A percentile compares a stretch with the other conserved stretches of the same genome.
These are phyloP conservation scores for Cyberlindnera americana DNA, from an alignment of 805 yeast species.

Conservation along the genomic window DNA sequence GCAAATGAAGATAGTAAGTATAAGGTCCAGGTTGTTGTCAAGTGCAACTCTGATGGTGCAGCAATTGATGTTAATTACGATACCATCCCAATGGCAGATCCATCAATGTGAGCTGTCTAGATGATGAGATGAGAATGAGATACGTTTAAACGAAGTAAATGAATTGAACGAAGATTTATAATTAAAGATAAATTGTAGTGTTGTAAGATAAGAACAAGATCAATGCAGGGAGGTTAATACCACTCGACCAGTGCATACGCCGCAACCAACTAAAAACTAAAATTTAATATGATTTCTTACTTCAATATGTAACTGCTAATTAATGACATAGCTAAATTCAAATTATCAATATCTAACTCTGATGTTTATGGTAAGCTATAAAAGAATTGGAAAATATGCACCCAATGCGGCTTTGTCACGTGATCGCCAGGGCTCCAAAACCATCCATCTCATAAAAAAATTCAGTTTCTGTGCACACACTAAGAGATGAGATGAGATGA, in stretches of 20 bases:
- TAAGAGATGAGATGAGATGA: background rate
- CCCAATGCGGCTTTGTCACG: too few species aligned
- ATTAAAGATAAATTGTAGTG: background rate
- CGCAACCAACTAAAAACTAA: too few species aligned
- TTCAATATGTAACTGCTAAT: too few species aligned
- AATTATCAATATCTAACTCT: too few species aligned
- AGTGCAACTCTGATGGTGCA: slow-evolving; percentile 65
- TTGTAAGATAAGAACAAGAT: too few species aligned
- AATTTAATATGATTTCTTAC: too few species aligned
- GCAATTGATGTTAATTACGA: slow-evolving; percentile 61
- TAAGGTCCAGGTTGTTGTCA: slow-evolving; percentile 60
- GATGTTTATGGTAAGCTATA: too few species aligned
- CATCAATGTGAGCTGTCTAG: too few species aligned
- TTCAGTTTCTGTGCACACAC: background rate
- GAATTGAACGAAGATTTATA: background rate
- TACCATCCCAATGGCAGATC: slow-evolving; percentile 38
- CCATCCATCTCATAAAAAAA: background rate
- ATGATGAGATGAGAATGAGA: slow-evolving; percentile 2
- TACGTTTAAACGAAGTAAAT: slow-evolving; percentile 1
- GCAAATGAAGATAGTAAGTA: slow-evolving; percentile 47
- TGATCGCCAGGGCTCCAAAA: slow-evolving; percentile 1
- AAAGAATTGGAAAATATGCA: too few species aligned
- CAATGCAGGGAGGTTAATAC: too few species aligned
- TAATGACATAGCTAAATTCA: too few species aligned
- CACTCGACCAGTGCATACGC: too few species aligned